Conservation (phyloP, 2,329 filamentous ascomycete species). For the Xylariales sp. region DNA sequence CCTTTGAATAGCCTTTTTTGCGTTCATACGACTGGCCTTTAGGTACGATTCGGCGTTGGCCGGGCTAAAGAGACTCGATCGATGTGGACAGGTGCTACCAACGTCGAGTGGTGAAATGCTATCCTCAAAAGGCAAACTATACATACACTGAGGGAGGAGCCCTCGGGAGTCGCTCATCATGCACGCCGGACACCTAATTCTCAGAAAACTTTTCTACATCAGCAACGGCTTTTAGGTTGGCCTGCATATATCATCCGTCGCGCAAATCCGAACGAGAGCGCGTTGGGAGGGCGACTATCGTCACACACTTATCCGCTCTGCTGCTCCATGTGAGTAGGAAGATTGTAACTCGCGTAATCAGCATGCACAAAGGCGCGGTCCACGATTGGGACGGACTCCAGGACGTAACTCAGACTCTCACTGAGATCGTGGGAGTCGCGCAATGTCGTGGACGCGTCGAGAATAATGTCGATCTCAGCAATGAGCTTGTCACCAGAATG, state of each 20-base stretch:
- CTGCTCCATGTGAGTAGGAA: slow-evolving; percentile 69
- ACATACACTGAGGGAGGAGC: not conserved
- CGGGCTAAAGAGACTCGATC: not conserved
- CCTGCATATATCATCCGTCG: not conserved
- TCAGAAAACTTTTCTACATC: not conserved
- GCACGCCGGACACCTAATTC: not conserved
- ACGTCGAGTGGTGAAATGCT: not conserved
- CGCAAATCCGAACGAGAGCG: not conserved
- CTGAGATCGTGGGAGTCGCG: slow-evolving; percentile 85
- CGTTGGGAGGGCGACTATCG: not conserved
- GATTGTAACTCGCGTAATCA: slow-evolving; percentile 71
- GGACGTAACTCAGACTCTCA: slow-evolving; percentile 76
- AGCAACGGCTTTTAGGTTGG: not conserved
- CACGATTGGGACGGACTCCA: slow-evolving; percentile 85
- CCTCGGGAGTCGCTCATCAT: not conserved
- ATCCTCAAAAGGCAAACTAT: not conserved
- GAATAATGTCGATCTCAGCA: slow-evolving; percentile 84
- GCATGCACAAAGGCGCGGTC: slow-evolving; percentile 77
- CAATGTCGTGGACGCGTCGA: slow-evolving; percentile 79
- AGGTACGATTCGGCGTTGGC: not conserved
- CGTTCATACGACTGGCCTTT: not conserved
- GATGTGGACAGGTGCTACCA: not conserved
- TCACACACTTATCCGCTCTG: slow-evolving; percentile 33
- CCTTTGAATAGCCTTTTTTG: not conserved
- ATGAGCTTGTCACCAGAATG: slow-evolving; percentile 88